Evolutionary conservation across 2,329 filamentous ascomycete genomes (phyloP).

Genomic region (Arthrobotrys conoides): DNA sequence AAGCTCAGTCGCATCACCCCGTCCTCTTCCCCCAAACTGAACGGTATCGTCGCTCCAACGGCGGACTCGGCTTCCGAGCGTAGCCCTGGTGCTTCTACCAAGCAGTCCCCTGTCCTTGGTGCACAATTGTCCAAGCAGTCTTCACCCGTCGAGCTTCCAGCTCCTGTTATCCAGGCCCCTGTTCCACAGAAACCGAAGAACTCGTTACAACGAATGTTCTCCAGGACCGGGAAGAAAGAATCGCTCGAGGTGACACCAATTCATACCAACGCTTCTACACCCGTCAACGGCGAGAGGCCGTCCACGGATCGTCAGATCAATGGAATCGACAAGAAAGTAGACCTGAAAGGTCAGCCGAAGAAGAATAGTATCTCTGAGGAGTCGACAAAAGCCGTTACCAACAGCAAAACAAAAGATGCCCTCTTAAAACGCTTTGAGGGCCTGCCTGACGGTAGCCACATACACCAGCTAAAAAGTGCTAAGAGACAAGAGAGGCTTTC

Average conservation of each 20-base stretch:
- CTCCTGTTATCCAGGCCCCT: constrained; percentile 51
- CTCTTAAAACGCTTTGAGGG: constrained; percentile 71
- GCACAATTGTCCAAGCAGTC: constrained; percentile 58
- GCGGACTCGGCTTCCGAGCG: constrained; percentile 51
- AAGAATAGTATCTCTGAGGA: constrained; percentile 53
- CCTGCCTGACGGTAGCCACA: constrained; percentile 79
- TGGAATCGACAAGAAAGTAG: constrained; percentile 35
- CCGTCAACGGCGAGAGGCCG: constrained; percentile 50
- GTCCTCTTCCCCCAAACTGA: constrained; percentile 54
- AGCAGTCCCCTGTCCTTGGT: constrained; percentile 54
- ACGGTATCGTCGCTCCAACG: constrained; percentile 41
- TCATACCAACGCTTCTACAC: constrained; percentile 30
- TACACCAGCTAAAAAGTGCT: constrained; percentile 88
- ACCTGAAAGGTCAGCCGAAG: constrained; percentile 32
- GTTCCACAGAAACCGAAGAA: constrained; percentile 49
- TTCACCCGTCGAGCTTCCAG: constrained; percentile 56
- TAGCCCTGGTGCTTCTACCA: constrained; percentile 46
- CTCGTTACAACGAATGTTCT: constrained; percentile 58
- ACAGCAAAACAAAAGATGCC: constrained; percentile 39
- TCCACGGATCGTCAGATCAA: constrained; percentile 42
- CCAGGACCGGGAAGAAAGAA: constrained; percentile 46
- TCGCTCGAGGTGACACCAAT: constrained; percentile 15
- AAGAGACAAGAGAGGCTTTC: constrained; percentile 94
- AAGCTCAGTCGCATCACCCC: constrained; percentile 55
- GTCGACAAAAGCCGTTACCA: constrained; percentile 19